Percentiles rank a stretch among this genome's conserved stretches.
These are phyloP conservation scores for Rubia yunnanensis DNA, from an alignment of 257 asterid genomes.

Conservation along the genomic window DNA sequence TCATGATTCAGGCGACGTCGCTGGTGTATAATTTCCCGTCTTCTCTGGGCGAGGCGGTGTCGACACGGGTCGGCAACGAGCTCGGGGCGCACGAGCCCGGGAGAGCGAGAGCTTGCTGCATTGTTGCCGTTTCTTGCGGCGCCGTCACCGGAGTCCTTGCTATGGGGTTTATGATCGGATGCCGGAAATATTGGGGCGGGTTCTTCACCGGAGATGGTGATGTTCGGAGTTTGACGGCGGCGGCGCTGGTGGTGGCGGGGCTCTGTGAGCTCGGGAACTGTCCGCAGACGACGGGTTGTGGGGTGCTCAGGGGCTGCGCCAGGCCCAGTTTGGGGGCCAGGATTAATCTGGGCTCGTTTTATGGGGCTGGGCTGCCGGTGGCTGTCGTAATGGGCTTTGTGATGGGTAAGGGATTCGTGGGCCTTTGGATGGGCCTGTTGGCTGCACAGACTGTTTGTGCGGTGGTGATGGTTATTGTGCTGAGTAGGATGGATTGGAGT, in stretches of 20 bases:
- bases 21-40: conserved; percentile 52
- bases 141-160: conserved; percentile 28
- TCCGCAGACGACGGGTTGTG: conserved; percentile 66
- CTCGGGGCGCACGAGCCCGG: conserved; percentile 44
- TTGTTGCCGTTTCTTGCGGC: conserved; percentile 32
- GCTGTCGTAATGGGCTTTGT: conserved; percentile 42
- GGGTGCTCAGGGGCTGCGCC: conserved; percentile 61
- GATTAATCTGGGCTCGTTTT: conserved; percentile 55
- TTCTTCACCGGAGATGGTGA: conserved; percentile 37
- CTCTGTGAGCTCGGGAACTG: conserved; percentile 71
- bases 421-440: conserved; percentile 50
- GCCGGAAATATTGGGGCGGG: conserved; percentile 31
- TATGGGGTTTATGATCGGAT: conserved; percentile 22
- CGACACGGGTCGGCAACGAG: conserved; percentile 60
- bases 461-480: conserved; percentile 23
- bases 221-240: conserved; percentile 29
- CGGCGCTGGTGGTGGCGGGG: conserved; percentile 51
- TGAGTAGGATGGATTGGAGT: conserved; percentile 46
- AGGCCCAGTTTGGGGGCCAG: conserved; percentile 41
- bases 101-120: conserved; percentile 32
- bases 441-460: conserved; percentile 50
- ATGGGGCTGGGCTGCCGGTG: conserved; percentile 51
- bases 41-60: conserved; percentile 40
- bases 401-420: conserved; percentile 37
- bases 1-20: conserved; percentile 52